Percentiles rank a stretch among this genome's conserved stretches.
These are phyloP conservation scores for Pestalotiopsis sp. DNA, from an alignment of 2,329 filamentous ascomycete species.

Conservation along the genomic window DNA sequence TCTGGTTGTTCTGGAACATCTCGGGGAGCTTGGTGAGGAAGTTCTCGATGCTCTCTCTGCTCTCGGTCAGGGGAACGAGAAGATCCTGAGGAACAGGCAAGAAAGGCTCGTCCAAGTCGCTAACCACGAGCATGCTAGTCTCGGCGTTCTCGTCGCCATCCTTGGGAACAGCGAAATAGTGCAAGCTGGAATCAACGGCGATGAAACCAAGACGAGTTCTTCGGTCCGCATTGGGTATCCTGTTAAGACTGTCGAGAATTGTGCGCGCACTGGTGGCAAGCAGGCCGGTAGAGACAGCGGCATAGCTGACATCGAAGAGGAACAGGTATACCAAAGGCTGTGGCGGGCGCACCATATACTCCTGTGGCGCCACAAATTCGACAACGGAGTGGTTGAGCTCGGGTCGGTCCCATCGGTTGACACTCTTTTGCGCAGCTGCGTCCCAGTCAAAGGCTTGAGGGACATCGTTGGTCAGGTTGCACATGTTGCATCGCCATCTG, in stretches of 20 bases:
- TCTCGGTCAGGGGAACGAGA: slow-evolving; percentile 85
- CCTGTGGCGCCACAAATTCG: slow-evolving; percentile 96
- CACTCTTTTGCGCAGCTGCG: slow-evolving; percentile 83
- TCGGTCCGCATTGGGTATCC: slow-evolving; percentile 97
- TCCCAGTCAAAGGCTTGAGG: slow-evolving; percentile 99
- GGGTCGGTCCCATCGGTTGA: slow-evolving; percentile 88
- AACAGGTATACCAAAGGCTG: slow-evolving; percentile 96
- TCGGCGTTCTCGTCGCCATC: slow-evolving; percentile 85
- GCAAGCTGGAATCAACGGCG: slow-evolving; percentile 89
- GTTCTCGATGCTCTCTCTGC: slow-evolving; percentile 85
- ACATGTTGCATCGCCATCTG: slow-evolving; percentile 99
- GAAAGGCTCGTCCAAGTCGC: slow-evolving; percentile 95
- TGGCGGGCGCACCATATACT: slow-evolving; percentile 98
- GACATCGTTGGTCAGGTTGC: slow-evolving; percentile 96
- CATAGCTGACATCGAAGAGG: slow-evolving; percentile 91
- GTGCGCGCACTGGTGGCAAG: slow-evolving; percentile 90
- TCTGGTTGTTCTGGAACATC: slow-evolving; percentile 97
- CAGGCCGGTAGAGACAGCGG: slow-evolving; percentile 85
- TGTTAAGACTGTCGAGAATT: slow-evolving; percentile 90
- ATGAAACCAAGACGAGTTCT: slow-evolving; percentile 93
- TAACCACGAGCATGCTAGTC: slow-evolving; percentile 89
- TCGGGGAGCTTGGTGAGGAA: slow-evolving; percentile 89
- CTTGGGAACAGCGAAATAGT: slow-evolving; percentile 94
- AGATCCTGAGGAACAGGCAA: slow-evolving; percentile 91
- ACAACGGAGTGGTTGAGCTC: slow-evolving; percentile 97